Conservation (phyloP, 176 grass and related monocot genomes). For the Musa acuminata region DNA sequence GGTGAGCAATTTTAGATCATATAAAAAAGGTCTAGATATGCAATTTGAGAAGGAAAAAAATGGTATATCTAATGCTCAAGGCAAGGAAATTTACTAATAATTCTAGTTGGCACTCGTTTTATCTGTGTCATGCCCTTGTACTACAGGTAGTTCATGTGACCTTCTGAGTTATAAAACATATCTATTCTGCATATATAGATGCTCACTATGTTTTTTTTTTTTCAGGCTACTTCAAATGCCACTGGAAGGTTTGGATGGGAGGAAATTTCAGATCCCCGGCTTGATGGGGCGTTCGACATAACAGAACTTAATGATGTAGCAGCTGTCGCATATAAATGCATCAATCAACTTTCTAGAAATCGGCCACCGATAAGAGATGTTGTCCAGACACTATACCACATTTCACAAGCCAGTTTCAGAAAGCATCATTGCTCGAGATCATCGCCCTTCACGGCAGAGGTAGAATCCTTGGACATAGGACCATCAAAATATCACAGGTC, state of each 20-base stretch:
- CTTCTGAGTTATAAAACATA: no score
- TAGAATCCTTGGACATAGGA: constrained; percentile 42
- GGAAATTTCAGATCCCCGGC: constrained; percentile 60
- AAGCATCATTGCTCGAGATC: neutral
- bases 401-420: constrained; percentile 31
- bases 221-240: constrained; percentile 65
- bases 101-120: no score
- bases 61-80: no score
- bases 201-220: neutral
- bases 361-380: constrained; percentile 71
- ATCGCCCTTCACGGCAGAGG: neutral
- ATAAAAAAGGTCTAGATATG: no score
- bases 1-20: no score
- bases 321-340: constrained; percentile 62
- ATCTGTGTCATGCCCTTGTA: no score
- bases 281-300: constrained; percentile 57
- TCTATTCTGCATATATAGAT: neutral
- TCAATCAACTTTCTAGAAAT: constrained; percentile 57
- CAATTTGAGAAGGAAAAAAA: no score
- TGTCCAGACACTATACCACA: constrained; percentile 49
- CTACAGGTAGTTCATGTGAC: no score
- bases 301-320: constrained; percentile 78
- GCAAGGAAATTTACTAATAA: no score
- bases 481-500: constrained; percentile 39
- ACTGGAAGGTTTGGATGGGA: constrained; percentile 74